A percentile compares a stretch with the other conserved stretches of the same genome.
Evolutionary conservation across 352 stramenopile genomes (phyloP).

Genomic region (Elongisporangium prolatum): DNA sequence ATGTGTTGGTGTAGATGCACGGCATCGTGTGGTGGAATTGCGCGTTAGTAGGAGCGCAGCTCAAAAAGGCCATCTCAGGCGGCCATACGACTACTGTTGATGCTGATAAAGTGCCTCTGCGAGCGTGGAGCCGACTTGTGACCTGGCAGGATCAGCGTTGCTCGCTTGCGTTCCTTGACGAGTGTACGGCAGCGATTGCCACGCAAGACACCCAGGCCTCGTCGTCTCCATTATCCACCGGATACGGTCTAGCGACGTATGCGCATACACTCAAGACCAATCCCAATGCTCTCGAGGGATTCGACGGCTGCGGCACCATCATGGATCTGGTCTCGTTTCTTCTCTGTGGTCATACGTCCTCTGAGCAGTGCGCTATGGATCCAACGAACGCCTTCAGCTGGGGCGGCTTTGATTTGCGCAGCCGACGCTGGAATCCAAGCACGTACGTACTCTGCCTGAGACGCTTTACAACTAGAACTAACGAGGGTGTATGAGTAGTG

Average conservation of each 20-base stretch:
- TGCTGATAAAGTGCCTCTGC: constrained; percentile 10
- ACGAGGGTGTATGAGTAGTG: constrained; percentile 15
- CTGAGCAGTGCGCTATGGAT: constrained; percentile 50
- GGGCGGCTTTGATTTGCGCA: constrained; percentile 50
- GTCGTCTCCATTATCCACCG: constrained; percentile 37
- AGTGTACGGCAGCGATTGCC: constrained; percentile 13
- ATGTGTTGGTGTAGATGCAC: constrained; percentile 53
- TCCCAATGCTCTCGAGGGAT: constrained; percentile 27
- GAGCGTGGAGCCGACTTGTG: constrained; percentile 56
- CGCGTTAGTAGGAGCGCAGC: constrained; percentile 17
- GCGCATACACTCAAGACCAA: constrained; percentile 41
- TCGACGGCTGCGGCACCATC: constrained; percentile 76
- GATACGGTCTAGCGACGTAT: constrained; percentile 71
- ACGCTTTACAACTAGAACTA: background rate
- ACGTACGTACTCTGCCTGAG: constrained; percentile 15
- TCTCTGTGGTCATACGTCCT: constrained; percentile 46
- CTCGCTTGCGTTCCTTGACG: constrained; percentile 39
- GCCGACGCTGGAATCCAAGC: constrained; percentile 35
- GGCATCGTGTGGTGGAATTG: constrained; percentile 81
- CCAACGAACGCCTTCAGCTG: constrained; percentile 75
- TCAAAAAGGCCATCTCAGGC: background rate
- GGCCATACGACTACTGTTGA: background rate
- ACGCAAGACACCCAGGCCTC: background rate
- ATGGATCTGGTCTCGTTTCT: constrained; percentile 74
- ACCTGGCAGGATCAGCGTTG: constrained; percentile 84